Percentiles rank a stretch among this genome's conserved stretches.
phyloP scores from a whole-genome alignment of 805 yeast genomes.

The Isabelozyma heimii region DNA sequence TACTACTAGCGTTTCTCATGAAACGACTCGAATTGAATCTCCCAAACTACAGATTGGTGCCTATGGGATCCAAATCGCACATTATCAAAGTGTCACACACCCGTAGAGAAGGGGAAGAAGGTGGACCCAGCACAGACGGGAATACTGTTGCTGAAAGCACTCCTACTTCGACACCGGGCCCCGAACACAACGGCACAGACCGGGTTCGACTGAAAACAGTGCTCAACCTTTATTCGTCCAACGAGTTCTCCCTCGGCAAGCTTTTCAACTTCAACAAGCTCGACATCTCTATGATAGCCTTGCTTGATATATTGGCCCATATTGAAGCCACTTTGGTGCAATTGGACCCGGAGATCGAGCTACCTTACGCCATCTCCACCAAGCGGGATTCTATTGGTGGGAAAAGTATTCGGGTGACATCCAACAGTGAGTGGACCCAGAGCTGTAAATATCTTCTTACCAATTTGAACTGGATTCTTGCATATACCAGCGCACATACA shows the following conservation, averaged over 20 bases:
- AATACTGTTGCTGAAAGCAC: background rate
- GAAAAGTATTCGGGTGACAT: slow-evolving; percentile 65
- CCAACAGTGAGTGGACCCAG: slow-evolving; percentile 83
- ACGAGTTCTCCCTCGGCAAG: slow-evolving; percentile 71
- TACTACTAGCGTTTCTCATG: slow-evolving; percentile 64
- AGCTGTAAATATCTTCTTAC: slow-evolving; percentile 82
- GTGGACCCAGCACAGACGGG: background rate
- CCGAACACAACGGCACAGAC: background rate
- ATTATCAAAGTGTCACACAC: slow-evolving; percentile 52
- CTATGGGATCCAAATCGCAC: slow-evolving; percentile 81
- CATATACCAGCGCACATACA: slow-evolving; percentile 55
- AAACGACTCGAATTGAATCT: slow-evolving; percentile 55
- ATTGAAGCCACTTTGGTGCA: slow-evolving; percentile 44
- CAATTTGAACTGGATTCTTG: slow-evolving; percentile 76
- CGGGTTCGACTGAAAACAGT: slow-evolving; percentile 31
- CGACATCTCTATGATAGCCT: slow-evolving; percentile 78
- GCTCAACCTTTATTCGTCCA: slow-evolving; percentile 61
- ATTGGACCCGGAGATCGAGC: slow-evolving; percentile 54
- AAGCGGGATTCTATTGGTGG: slow-evolving; percentile 71
- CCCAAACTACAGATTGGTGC: slow-evolving; percentile 62
- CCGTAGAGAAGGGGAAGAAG: slow-evolving; percentile 8
- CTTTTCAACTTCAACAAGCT: slow-evolving; percentile 70
- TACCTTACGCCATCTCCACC: slow-evolving; percentile 68
- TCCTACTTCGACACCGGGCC: background rate
- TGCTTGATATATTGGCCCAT: slow-evolving; percentile 59